Conservation (phyloP, 2,329 filamentous ascomycete genomes). For the Neofusicoccum laricinum region DNA sequence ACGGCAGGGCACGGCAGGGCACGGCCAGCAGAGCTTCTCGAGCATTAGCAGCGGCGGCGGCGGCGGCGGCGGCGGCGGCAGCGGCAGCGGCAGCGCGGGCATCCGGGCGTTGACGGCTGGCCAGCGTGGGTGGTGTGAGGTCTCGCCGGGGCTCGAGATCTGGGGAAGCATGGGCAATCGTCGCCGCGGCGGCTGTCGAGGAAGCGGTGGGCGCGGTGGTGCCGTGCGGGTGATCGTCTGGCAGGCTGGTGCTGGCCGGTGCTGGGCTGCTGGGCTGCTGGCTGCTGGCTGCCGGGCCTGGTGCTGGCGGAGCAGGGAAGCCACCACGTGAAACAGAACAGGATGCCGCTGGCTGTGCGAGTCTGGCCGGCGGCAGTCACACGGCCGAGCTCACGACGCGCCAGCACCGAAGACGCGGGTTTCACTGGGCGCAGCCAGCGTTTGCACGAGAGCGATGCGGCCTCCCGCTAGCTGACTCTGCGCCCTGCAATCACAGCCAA, state of each 20-base stretch:
- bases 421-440: background rate
- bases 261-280: too few relatives aligned
- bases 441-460: background rate
- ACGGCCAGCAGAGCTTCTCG: background rate
- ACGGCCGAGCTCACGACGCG: background rate
- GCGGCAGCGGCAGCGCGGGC: too few relatives aligned
- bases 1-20: too few relatives aligned
- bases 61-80: too few relatives aligned
- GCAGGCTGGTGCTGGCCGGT: background rate
- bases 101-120: background rate
- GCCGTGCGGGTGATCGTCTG: background rate
- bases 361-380: background rate
- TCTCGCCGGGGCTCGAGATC: background rate
- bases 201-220: background rate
- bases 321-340: background rate
- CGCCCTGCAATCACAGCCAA: constrained; percentile 8
- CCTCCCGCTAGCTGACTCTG: constrained; percentile 4
- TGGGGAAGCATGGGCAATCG: constrained; percentile 12
- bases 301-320: too few relatives aligned
- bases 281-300: too few relatives aligned
- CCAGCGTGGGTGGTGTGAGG: background rate
- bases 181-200: background rate
- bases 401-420: background rate
- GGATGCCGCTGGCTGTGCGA: background rate
- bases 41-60: too few relatives aligned